Percentiles rank a stretch among this genome's conserved stretches.
These are phyloP conservation scores for Lodderomyces theae DNA, from an alignment of 1,139 yeast species.

Conservation along the genomic window DNA sequence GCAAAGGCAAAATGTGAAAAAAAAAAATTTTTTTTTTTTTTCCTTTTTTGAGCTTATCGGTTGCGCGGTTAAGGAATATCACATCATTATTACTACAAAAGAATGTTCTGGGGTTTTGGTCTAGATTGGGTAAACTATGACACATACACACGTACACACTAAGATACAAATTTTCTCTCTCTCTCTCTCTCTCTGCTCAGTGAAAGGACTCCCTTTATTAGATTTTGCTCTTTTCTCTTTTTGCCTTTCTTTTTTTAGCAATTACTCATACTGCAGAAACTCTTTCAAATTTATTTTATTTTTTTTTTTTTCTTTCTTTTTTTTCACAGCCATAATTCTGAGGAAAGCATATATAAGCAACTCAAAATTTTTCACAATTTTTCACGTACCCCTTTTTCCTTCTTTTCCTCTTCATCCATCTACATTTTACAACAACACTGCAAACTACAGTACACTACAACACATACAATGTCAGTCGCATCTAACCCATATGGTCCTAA, in stretches of 20 bases:
- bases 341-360: not conserved
- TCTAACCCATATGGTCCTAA: constrained; percentile 91
- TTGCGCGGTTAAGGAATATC: not conserved
- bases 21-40: not conserved
- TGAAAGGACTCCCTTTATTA: no score
- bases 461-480: constrained; percentile 8
- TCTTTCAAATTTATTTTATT: not conserved
- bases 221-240: no score
- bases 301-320: not conserved
- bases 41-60: constrained; percentile 1
- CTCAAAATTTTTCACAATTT: constrained; percentile 7
- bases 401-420: not conserved
- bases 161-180: no score
- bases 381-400: not conserved
- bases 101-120: no score
- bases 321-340: constrained; percentile 1
- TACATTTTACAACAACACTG: not conserved
- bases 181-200: no score
- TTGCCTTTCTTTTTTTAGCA: not conserved
- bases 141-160: no score
- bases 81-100: no score
- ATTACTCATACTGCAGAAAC: not conserved
- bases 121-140: no score
- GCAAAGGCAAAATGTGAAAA: no score
- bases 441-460: not conserved